Conservation (phyloP, 2,329 filamentous ascomycete species). For the Nannizziopsis arthrosporioides region DNA sequence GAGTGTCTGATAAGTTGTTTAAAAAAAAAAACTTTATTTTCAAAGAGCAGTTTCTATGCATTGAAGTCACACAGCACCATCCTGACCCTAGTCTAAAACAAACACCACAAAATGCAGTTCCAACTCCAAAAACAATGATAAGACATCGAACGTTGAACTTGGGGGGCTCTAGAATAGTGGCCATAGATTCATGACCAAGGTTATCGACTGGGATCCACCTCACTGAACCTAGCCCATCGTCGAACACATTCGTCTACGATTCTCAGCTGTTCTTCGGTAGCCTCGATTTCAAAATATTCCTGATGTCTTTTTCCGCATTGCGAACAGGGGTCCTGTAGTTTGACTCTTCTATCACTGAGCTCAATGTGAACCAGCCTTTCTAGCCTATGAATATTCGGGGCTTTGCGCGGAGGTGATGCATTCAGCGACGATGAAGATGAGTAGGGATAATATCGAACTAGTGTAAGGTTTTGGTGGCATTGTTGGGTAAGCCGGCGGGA, state of each 20-base stretch:
- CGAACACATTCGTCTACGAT: constrained; percentile 61
- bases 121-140: neutral
- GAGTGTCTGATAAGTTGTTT: no score
- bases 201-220: constrained; percentile 27
- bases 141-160: no score
- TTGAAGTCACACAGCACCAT: no score
- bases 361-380: constrained; percentile 87
- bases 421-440: constrained; percentile 38
- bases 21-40: no score
- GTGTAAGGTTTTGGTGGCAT: constrained; percentile 76
- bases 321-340: constrained; percentile 51
- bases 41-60: no score
- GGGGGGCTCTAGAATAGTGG: neutral
- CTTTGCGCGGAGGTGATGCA: constrained; percentile 25
- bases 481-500: constrained; percentile 78
- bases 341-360: constrained; percentile 50
- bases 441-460: constrained; percentile 89
- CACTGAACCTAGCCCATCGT: constrained; percentile 79
- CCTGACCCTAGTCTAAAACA: no score
- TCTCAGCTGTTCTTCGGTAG: constrained; percentile 56
- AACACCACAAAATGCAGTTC: neutral
- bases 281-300: constrained; percentile 91
- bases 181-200: neutral
- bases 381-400: constrained; percentile 75
- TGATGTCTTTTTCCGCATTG: constrained; percentile 74